Conservation (phyloP, 352 stramenopile species). For the Pythium plurisporium region DNA sequence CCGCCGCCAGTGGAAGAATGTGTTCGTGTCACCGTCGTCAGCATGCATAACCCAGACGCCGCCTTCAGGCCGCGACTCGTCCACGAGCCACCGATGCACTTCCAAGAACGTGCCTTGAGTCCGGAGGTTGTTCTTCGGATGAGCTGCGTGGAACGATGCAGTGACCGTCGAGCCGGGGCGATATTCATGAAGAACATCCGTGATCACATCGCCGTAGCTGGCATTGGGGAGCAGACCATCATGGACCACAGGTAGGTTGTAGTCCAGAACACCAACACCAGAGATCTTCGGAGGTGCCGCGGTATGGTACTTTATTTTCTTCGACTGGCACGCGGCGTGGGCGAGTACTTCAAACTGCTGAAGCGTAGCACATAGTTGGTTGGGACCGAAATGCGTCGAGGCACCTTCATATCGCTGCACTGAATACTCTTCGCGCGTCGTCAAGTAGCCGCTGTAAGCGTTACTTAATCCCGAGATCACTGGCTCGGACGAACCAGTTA, state of each 20-base stretch:
- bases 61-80: constrained; percentile 27
- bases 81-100: constrained; percentile 61
- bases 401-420: constrained; percentile 88
- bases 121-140: constrained; percentile 80
- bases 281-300: constrained; percentile 45
- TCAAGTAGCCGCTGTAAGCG: constrained; percentile 83
- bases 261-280: constrained; percentile 62
- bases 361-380: constrained; percentile 72
- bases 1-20: constrained; percentile 72
- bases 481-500: constrained; percentile 25
- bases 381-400: constrained; percentile 85
- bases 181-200: constrained; percentile 41
- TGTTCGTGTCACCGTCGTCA: constrained; percentile 70
- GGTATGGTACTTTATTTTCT: constrained; percentile 18
- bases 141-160: constrained; percentile 63
- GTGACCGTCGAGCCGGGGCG: constrained; percentile 42
- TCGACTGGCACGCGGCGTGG: constrained; percentile 21
- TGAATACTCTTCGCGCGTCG: constrained; percentile 81
- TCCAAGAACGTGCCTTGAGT: constrained; percentile 77
- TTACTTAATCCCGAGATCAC: constrained; percentile 78
- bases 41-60: constrained; percentile 70
- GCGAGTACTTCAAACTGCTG: constrained; percentile 77
- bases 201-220: constrained; percentile 54
- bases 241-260: constrained; percentile 72
- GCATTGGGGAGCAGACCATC: constrained; percentile 42